Evolutionary conservation across 352 stramenopile genomes (phyloP), one percentile per base, ranked within the genome.

Genomic region (Phytophthora lateralis): DNA sequence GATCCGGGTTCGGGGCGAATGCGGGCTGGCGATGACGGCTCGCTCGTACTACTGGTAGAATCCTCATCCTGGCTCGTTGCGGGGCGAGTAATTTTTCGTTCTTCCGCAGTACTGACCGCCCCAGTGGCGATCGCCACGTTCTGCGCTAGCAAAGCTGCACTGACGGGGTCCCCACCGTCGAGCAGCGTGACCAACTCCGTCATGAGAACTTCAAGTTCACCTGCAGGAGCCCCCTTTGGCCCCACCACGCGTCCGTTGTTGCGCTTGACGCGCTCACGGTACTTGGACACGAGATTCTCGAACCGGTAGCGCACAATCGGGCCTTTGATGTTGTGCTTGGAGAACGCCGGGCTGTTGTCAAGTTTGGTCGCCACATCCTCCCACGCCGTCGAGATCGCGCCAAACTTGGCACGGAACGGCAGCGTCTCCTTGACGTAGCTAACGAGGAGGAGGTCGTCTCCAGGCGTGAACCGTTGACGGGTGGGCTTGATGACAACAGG

Each of bases 401-500:
- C 68, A 24, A 76, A 76, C 58, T 73, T 76, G 32, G 68, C 68
- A 35, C 58, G 63, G 43, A 76, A 76, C 15, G 68, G 68, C n/a
- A 73, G 48, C 12, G 45, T 21, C 35, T 70, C 27, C 39, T 76
- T 76, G 6, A 76, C 68, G 12, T 58, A 59, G 27, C 61, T 69
- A 6, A 63, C 41, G 6, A 76, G 57, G 34, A 76, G 35, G 26
- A 76, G 48, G 34, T 76, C 68, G 43, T 76, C 68, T 43, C 45
- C 44, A 26, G 63, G 63, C 24, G 63, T 76, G 29, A 76, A 76
- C 8, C 63, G 68, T 51, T 76, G 68, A 9, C 63, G 68, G 3
- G 53, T 58, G 38, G 50, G 12, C 21, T 74, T 71, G 20, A 45
- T 45, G 18, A 35, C 27, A 38, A 32, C 17, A 2, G 68, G 48